Percentiles rank a stretch among this genome's conserved stretches.
Evolutionary conservation across 1,284 basidiomycete species (phyloP).

Genomic region (Apiotrichum sp.): DNA sequence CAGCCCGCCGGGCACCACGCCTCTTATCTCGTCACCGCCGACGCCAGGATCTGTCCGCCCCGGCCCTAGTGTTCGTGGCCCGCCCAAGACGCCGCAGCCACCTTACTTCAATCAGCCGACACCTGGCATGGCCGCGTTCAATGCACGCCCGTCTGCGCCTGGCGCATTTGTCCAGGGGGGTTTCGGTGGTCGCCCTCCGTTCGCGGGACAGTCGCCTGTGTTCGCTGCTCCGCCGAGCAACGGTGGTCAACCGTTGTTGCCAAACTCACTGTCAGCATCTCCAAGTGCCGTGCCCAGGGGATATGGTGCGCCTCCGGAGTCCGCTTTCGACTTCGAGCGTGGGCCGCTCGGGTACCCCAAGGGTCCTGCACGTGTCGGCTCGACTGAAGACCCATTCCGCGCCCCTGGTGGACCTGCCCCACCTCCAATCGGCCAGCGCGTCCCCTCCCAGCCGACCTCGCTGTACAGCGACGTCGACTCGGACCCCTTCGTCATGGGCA

Average conservation of each 20-base stretch:
- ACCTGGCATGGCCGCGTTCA: slow-evolving; percentile 7
- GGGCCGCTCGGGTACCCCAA: slow-evolving; percentile 35
- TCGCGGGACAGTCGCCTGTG: slow-evolving; percentile 23
- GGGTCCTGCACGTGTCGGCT: slow-evolving; percentile 11
- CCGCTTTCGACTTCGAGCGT: slow-evolving; percentile 13
- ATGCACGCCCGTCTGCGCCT: not conserved
- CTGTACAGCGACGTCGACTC: slow-evolving; percentile 13
- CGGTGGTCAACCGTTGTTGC: slow-evolving; percentile 17
- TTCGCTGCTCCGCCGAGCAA: slow-evolving; percentile 24
- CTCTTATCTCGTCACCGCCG: slow-evolving; percentile 81
- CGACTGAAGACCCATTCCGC: slow-evolving; percentile 34
- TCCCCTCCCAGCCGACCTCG: slow-evolving; percentile 9
- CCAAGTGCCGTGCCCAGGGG: slow-evolving; percentile 21
- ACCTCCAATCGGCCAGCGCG: slow-evolving; percentile 29
- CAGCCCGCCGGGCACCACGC: slow-evolving; percentile 23
- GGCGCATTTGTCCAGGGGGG: not conserved
- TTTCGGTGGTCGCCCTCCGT: slow-evolving; percentile 10
- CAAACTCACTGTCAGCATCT: slow-evolving; percentile 16
- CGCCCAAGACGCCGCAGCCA: slow-evolving; percentile 33
- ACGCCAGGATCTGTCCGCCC: slow-evolving; percentile 57
- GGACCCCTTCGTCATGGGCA: slow-evolving; percentile 1
- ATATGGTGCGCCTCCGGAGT: slow-evolving; percentile 1
- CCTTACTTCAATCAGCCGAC: slow-evolving; percentile 20
- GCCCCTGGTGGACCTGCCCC: slow-evolving; percentile 17
- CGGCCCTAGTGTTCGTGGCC: slow-evolving; percentile 9